Conservation (phyloP, 331 rosid species). For the Spiraea crenata region DNA sequence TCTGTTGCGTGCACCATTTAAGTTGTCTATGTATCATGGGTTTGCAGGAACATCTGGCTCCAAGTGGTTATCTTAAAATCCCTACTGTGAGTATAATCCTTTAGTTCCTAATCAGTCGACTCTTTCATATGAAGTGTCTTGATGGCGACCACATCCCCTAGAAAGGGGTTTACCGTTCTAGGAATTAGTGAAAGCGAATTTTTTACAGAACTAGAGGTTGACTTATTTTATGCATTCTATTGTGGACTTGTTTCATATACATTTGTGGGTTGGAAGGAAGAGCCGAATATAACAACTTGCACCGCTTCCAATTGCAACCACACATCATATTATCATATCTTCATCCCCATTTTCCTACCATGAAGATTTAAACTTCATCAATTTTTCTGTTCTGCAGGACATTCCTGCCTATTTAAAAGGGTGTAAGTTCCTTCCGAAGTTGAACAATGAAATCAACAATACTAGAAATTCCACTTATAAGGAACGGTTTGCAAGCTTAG, state of each 20-base stretch:
- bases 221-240: neutral
- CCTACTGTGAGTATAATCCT: slow-evolving; percentile 61
- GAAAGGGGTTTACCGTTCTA: neutral
- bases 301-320: neutral
- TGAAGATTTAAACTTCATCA: neutral
- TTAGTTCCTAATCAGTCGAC: neutral
- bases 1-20: neutral
- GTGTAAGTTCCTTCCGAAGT: slow-evolving; percentile 75
- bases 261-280: neutral
- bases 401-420: slow-evolving; percentile 47
- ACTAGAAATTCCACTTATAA: slow-evolving; percentile 60
- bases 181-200: neutral
- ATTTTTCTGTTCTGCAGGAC: slow-evolving; percentile 44
- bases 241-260: slow-evolving; percentile 6
- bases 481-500: slow-evolving; percentile 66
- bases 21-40: slow-evolving; percentile 9
- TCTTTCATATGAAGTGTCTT: neutral
- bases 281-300: neutral
- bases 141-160: neutral
- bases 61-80: slow-evolving; percentile 71
- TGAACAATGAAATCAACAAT: slow-evolving; percentile 57
- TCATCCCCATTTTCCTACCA: neutral
- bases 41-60: slow-evolving; percentile 75
- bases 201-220: neutral
- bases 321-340: neutral